These are phyloP conservation scores for Mucor plumbeus DNA, from an alignment of 371 early-diverging fungal species.

Conservation along the genomic window DNA sequence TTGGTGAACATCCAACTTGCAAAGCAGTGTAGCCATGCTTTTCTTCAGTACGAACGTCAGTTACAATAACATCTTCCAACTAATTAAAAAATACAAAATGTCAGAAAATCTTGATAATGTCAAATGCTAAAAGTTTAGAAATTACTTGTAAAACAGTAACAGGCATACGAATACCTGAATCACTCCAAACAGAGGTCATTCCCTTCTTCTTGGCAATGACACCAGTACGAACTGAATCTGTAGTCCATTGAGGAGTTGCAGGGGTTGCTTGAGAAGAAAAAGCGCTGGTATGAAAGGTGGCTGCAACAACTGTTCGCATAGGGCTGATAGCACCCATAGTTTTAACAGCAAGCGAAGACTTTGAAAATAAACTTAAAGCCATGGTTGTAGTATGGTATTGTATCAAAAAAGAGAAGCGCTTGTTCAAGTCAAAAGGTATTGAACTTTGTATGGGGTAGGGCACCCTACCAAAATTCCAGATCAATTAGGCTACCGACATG, in stretches of 20 bases:
- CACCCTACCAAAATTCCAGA: slow-evolving; percentile 1
- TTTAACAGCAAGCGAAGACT: slow-evolving; percentile 10
- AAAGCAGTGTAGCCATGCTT: slow-evolving; percentile 71
- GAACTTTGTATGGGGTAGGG: slow-evolving; percentile 12
- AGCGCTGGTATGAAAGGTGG: slow-evolving; percentile 39
- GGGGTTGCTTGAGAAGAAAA: slow-evolving; percentile 32
- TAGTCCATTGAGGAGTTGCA: slow-evolving; percentile 42
- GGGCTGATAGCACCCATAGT: slow-evolving; percentile 7
- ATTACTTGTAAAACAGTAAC: slow-evolving; percentile 91
- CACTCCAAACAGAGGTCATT: slow-evolving; percentile 95
- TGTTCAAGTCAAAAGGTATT: background rate
- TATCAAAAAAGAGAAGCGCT: background rate
- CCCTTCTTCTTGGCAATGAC: slow-evolving; percentile 91
- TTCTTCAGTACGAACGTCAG: slow-evolving; percentile 65
- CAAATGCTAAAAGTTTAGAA: background rate
- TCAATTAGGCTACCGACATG: background rate
- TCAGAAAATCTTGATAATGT: background rate
- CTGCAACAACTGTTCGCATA: slow-evolving; percentile 26
- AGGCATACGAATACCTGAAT: slow-evolving; percentile 88
- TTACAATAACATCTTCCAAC: slow-evolving; percentile 78
- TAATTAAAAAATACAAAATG: slow-evolving; percentile 29
- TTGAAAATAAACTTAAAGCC: slow-evolving; percentile 27
- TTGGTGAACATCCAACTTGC: slow-evolving; percentile 82
- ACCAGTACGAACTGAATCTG: slow-evolving; percentile 70
- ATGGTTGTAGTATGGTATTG: slow-evolving; percentile 8